Base-by-base conservation (phyloP, 2,329 filamentous ascomycete genomes). In the Ascocoryne sarcoides region DNA sequence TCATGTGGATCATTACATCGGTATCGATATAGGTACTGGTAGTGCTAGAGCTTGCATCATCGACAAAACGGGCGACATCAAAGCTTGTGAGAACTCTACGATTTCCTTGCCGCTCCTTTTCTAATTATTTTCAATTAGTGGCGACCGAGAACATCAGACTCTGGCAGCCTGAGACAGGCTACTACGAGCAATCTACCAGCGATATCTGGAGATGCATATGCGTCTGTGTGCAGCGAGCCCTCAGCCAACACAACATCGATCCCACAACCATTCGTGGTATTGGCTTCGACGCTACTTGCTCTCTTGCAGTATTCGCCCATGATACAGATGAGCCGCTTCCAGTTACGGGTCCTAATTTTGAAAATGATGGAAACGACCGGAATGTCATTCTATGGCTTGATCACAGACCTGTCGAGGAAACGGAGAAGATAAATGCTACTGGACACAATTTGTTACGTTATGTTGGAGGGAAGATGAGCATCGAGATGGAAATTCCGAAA, bases 401-500 rank as follows among this genome's bases (percentile, higher is more conserved):
- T 63, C 92, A 98, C 64, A 79, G 92, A 29, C 87, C 92, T 1
- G 77, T 92, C 10, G 77, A 85, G 45, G 92, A 98, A 71, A 93
- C 90, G 0, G 81, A 85, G 48, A 84, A 85, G 66, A 94, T 98
- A 68, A 98, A 98, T 62, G 78, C 79, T 40, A 96, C 92, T 2
- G 74, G 81, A 39, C 92, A 98, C 69, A 92, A 93, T 62, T 71
- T 98, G 39, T 76, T 98, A 44, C 84, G 88, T 57, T 98, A 98
- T 60, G 92, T 98, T 14, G 92, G 92, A 53, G 92, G 92, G 48
- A 90, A 84, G 61, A 98, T 98, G 92, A 95, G 87, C 61, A 90
- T 95, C 50, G 92, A 98, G 70, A 98, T 98, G 92, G 92, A 98
- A 63, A 93, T 98, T 41, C 92, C 92, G 49, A 98, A 98, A 67